A percentile compares a stretch with the other conserved stretches of the same genome.
These are phyloP conservation scores for Plasmodium cynomolgi DNA, from an alignment of 169 alveolate species.

Conservation along the genomic window DNA sequence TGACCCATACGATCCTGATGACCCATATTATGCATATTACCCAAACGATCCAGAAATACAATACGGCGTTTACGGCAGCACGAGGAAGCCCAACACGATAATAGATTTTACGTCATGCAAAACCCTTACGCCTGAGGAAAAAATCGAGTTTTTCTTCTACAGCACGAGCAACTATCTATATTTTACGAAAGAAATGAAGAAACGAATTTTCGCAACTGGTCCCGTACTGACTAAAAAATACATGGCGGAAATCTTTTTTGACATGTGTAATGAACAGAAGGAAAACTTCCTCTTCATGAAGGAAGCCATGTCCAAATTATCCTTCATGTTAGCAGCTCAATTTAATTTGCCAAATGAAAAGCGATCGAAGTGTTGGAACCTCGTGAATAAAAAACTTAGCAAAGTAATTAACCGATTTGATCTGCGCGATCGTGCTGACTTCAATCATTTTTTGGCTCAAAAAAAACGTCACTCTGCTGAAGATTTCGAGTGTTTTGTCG, in stretches of 20 bases:
- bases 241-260: background rate
- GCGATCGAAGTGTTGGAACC: background rate
- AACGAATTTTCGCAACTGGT: background rate
- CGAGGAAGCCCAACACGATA: background rate
- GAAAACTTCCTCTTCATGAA: background rate
- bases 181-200: background rate
- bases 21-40: background rate
- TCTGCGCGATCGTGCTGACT: background rate
- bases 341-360: background rate
- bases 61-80: background rate
- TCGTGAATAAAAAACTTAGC: background rate
- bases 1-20: background rate
- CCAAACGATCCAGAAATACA: background rate
- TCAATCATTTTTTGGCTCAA: background rate
- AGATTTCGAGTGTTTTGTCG: background rate
- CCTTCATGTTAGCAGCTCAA: background rate
- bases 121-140: background rate
- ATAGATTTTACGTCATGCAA: background rate
- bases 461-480: background rate
- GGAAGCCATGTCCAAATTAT: background rate
- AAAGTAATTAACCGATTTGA: background rate
- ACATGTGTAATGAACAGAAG: background rate
- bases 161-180: background rate
- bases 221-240: background rate
- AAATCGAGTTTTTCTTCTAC: background rate